Percentiles rank a stretch among this genome's conserved stretches.
phyloP scores from a whole-genome alignment of 1,139 yeast genomes.

The Debaryomyces coudertii region DNA sequence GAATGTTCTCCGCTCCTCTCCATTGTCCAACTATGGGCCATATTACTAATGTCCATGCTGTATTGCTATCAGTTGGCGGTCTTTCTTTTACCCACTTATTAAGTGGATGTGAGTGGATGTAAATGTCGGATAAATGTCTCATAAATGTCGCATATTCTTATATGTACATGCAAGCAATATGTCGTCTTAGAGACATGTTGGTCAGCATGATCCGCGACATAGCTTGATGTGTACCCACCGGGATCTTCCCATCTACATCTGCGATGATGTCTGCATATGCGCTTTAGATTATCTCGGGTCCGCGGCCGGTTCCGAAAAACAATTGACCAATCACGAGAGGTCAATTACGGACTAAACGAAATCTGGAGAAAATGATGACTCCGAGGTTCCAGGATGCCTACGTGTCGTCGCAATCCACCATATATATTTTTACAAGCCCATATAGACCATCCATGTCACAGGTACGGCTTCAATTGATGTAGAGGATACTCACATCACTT shows the following conservation, averaged over 20 bases:
- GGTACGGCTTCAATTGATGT: background rate
- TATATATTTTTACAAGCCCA: background rate
- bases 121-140: background rate
- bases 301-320: constrained; percentile 17
- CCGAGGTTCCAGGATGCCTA: constrained; percentile 3
- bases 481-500: background rate
- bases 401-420: constrained; percentile 12
- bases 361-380: constrained; percentile 17
- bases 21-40: constrained; percentile 2
- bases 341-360: constrained; percentile 14
- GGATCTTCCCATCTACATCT: background rate
- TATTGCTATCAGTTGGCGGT: background rate
- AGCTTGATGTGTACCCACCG: too few species aligned
- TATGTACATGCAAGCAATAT: too few species aligned
- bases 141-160: background rate
- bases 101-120: too few species aligned
- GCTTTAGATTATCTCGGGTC: background rate
- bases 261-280: background rate
- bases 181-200: too few species aligned
- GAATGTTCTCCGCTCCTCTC: background rate
- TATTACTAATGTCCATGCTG: background rate
- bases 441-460: background rate
- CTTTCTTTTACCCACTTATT: too few species aligned
- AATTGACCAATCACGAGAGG: constrained; percentile 13
- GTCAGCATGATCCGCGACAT: too few species aligned